Conservation (phyloP, 306 rosid species). For the Trifolium fragiferum region DNA sequence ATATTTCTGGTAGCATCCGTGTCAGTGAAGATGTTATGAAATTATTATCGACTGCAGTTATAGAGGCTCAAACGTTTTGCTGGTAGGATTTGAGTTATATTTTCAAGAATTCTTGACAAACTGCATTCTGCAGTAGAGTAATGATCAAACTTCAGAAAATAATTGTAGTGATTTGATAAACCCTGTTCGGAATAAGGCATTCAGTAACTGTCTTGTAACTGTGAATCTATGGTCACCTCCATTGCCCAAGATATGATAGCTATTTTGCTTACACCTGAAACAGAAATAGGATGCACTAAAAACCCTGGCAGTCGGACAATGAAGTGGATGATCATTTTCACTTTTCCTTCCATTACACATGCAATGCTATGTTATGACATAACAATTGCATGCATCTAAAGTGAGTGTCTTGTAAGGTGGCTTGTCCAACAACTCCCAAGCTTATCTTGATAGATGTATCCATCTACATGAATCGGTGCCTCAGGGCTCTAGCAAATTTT, state of each 20-base stretch:
- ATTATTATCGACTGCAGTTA: conserved; percentile 2
- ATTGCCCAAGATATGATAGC: not conserved
- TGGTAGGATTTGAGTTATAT: conserved; percentile 8
- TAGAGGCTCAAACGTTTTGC: conserved; percentile 6
- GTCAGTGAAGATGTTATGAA: not conserved
- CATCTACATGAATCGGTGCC: too few relatives aligned
- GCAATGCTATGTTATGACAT: too few relatives aligned
- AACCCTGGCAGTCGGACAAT: not conserved
- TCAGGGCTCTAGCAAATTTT: too few relatives aligned
- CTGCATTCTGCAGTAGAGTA: not conserved
- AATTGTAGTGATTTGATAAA: not conserved
- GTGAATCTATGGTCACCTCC: conserved; percentile 2
- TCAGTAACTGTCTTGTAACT: not conserved
- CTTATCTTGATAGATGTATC: too few relatives aligned
- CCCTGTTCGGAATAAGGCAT: not conserved
- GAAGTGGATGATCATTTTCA: not conserved
- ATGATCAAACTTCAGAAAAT: not conserved
- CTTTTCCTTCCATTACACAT: too few relatives aligned
- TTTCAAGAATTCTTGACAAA: conserved; percentile 7
- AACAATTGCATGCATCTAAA: too few relatives aligned
- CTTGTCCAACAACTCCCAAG: too few relatives aligned
- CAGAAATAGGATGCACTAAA: conserved; percentile 7
- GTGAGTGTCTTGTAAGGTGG: too few relatives aligned
- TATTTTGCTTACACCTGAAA: not conserved
- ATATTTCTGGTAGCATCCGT: conserved; percentile 3